A percentile compares a stretch with the other conserved stretches of the same genome.
Conservation (phyloP, 1,284 basidiomycete species). For the Stygiomarasmius scandens region DNA sequence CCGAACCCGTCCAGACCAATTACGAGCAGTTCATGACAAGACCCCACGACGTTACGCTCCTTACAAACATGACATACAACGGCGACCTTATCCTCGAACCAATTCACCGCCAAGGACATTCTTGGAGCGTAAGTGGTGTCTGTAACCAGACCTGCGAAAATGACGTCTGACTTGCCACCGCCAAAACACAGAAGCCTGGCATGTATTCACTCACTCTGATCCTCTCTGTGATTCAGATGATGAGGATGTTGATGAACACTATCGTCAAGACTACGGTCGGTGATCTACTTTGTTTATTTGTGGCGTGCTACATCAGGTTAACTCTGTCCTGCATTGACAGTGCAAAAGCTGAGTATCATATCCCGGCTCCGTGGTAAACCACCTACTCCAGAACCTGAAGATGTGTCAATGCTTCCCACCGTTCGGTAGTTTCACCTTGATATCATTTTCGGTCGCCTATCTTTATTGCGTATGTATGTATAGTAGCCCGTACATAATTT, state of each 20-base stretch:
- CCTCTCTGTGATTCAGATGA: slow-evolving; percentile 60
- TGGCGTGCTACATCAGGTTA: slow-evolving; percentile 13
- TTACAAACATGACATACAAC: slow-evolving; percentile 2
- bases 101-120: slow-evolving; percentile 35
- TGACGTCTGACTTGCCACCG: background rate
- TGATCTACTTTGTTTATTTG: slow-evolving; percentile 14
- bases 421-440: background rate
- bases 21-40: background rate
- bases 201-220: slow-evolving; percentile 53
- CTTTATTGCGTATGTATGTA: background rate
- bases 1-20: background rate
- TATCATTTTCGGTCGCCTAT: background rate
- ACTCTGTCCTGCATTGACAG: slow-evolving; percentile 29
- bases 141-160: too few relatives aligned
- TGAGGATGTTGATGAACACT: slow-evolving; percentile 54
- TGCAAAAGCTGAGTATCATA: slow-evolving; percentile 60
- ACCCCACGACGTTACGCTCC: slow-evolving; percentile 13
- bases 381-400: slow-evolving; percentile 45
- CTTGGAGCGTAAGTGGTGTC: slow-evolving; percentile 52
- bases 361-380: slow-evolving; percentile 53
- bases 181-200: slow-evolving; percentile 54
- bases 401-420: slow-evolving; percentile 5
- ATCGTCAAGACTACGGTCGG: slow-evolving; percentile 57
- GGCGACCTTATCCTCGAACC: background rate
- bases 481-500: background rate